Conservation (phyloP, 495 filamentous ascomycete genomes). For the Choiromyces venosus region DNA sequence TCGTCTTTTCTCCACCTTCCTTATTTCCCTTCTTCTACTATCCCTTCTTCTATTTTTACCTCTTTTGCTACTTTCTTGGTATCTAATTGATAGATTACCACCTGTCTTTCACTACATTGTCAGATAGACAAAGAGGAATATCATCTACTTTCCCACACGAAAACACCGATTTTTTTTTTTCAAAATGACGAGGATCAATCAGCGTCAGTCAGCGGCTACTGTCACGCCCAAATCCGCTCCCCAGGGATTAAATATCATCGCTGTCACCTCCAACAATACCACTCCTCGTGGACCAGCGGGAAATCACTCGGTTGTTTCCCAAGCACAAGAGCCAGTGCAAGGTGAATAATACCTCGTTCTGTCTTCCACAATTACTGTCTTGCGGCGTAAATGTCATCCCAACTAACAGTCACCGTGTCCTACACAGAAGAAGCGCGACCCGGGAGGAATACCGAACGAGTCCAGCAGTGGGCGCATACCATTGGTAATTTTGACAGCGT, state of each 20-base stretch:
- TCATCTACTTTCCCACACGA: too few relatives aligned
- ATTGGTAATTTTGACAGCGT: background rate
- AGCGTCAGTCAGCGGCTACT: background rate
- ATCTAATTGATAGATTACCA: background rate
- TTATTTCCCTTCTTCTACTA: background rate
- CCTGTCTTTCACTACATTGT: background rate
- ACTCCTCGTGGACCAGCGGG: background rate
- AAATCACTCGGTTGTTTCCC: background rate
- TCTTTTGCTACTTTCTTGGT: background rate
- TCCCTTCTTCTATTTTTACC: background rate
- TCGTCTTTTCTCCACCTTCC: background rate
- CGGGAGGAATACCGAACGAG: background rate
- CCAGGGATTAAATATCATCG: background rate
- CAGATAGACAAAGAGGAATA: background rate
- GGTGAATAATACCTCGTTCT: background rate
- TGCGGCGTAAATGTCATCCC: background rate
- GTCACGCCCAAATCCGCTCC: background rate
- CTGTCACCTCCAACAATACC: background rate
- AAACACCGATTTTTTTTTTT: background rate
- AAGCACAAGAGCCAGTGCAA: background rate
- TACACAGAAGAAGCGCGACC: background rate
- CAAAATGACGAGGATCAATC: background rate
- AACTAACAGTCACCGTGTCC: background rate
- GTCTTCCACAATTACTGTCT: background rate
- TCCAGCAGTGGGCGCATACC: background rate